These are phyloP conservation scores for Phellopilus nigrolimitatus DNA, from an alignment of 1,284 basidiomycete species.

Conservation along the genomic window DNA sequence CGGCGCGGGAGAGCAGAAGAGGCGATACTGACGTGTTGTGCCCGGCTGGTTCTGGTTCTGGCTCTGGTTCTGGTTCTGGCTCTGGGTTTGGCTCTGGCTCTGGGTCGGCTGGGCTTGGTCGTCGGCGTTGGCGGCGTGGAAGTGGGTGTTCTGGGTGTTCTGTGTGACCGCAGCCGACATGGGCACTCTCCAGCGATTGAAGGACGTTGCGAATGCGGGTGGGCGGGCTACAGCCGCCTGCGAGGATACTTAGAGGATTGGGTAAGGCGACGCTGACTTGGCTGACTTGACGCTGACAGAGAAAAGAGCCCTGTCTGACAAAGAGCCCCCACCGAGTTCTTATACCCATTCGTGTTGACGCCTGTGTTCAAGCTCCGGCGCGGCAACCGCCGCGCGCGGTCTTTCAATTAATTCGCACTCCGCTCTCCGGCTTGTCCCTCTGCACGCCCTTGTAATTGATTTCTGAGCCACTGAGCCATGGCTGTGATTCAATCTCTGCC, in stretches of 20 bases:
- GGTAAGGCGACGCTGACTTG: no score
- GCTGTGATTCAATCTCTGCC: no score
- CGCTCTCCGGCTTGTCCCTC: no score
- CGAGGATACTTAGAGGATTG: not conserved
- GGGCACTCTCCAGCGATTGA: constrained; percentile 18
- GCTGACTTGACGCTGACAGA: not conserved
- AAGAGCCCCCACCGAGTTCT: not conserved
- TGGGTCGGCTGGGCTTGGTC: constrained; percentile 1
- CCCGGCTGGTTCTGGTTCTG: constrained; percentile 1
- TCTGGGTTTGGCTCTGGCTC: no score
- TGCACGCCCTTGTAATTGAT: no score
- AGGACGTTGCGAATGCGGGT: constrained; percentile 6
- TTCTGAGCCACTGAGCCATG: no score
- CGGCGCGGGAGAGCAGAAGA: not conserved
- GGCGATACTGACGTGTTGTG: constrained; percentile 11
- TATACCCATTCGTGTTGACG: not conserved
- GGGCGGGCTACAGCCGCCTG: constrained; percentile 3
- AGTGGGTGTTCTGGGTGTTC: not conserved
- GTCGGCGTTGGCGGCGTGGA: not conserved
- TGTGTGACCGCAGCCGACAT: constrained; percentile 13
- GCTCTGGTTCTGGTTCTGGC: no score
- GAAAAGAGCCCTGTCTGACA: constrained; percentile 5
- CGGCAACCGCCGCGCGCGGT: no score
- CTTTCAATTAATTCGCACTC: no score
- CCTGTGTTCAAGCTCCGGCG: no score